Percentiles rank a stretch among this genome's conserved stretches.
Conservation (phyloP, 148 eudicot genomes). For the Nepenthes mirabilis region DNA sequence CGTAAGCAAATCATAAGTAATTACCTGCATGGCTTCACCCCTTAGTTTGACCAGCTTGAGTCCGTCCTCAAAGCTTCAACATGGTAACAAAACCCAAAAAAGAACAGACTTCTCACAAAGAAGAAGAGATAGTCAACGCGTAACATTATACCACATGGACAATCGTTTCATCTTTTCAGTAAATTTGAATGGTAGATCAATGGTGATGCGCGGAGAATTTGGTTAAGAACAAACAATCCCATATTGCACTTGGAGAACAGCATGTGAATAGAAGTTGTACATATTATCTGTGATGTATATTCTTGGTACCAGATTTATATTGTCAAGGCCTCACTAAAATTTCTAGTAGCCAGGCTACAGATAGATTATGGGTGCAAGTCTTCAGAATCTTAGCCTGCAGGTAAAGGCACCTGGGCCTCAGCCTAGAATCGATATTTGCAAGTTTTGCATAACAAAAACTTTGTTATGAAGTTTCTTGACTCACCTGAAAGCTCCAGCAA, state of each 20-base stretch:
- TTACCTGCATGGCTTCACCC: constrained; percentile 95
- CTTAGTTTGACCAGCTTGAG: constrained; percentile 88
- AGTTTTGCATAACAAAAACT: not conserved
- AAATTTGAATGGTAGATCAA: too few relatives aligned
- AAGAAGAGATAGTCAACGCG: not conserved
- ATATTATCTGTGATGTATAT: too few relatives aligned
- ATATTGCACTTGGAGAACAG: too few relatives aligned
- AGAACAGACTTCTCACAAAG: not conserved
- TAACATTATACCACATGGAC: not conserved
- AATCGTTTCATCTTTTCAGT: too few relatives aligned
- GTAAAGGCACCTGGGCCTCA: not conserved
- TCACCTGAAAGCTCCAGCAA: constrained; percentile 97
- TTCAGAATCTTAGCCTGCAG: not conserved
- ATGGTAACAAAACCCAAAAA: not conserved
- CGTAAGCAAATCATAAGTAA: not conserved
- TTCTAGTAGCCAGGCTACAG: too few relatives aligned
- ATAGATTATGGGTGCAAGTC: too few relatives aligned
- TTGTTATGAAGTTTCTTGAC: constrained; percentile 2
- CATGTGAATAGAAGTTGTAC: too few relatives aligned
- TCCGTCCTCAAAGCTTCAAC: constrained; percentile 86
- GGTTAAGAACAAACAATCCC: too few relatives aligned
- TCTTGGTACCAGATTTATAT: too few relatives aligned
- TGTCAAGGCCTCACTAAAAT: too few relatives aligned
- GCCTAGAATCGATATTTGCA: not conserved
- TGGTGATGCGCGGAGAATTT: too few relatives aligned